phyloP scores from a whole-genome alignment of 441 rosid species.

The Flueggea neowawraea region DNA sequence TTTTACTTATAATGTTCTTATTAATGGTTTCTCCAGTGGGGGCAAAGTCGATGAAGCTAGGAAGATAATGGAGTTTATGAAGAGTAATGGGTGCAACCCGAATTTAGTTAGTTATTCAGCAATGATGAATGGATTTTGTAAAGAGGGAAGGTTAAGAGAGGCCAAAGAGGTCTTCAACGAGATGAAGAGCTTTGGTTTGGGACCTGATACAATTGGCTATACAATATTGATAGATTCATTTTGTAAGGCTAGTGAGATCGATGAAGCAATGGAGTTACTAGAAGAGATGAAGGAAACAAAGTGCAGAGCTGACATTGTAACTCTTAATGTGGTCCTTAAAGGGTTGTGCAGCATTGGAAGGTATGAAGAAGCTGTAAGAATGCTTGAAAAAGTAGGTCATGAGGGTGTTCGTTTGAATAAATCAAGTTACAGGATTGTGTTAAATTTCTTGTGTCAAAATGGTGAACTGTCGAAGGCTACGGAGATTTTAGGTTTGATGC shows the following conservation, averaged over 20 bases:
- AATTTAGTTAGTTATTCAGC: slow-evolving; percentile 67
- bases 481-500: slow-evolving; percentile 53
- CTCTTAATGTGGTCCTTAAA: slow-evolving; percentile 64
- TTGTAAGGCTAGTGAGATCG: slow-evolving; percentile 45
- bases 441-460: slow-evolving; percentile 54
- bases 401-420: slow-evolving; percentile 68
- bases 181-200: slow-evolving; percentile 56
- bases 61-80: slow-evolving; percentile 80
- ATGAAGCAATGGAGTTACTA: slow-evolving; percentile 58
- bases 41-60: slow-evolving; percentile 72
- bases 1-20: slow-evolving; percentile 62
- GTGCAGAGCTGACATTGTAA: slow-evolving; percentile 66
- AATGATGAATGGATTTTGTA: slow-evolving; percentile 67
- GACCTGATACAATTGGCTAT: slow-evolving; percentile 62
- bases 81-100: slow-evolving; percentile 68
- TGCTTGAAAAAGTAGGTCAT: slow-evolving; percentile 45
- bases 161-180: slow-evolving; percentile 53
- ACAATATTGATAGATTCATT: slow-evolving; percentile 70
- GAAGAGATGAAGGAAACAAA: slow-evolving; percentile 60
- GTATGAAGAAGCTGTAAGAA: slow-evolving; percentile 50
- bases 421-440: slow-evolving; percentile 74
- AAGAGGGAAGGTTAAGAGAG: slow-evolving; percentile 57
- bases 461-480: slow-evolving; percentile 60
- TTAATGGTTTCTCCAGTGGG: slow-evolving; percentile 63
- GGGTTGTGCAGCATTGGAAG: slow-evolving; percentile 69